A percentile compares a stretch with the other conserved stretches of the same genome.
phyloP scores from a whole-genome alignment of 2,329 filamentous ascomycete genomes.

The Colletotrichum nymphaeae region DNA sequence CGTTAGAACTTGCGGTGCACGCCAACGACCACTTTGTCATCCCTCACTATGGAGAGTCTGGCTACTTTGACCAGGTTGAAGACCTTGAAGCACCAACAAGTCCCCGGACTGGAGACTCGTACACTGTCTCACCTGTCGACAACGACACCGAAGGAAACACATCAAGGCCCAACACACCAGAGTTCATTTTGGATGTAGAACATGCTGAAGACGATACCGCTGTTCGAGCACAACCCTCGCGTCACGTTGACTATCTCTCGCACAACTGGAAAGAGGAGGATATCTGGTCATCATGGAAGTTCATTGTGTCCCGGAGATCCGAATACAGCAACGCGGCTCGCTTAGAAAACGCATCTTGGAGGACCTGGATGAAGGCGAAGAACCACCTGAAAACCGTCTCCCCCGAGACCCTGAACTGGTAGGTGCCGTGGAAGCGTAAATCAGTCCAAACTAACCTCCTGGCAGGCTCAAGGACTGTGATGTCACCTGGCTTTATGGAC shows the following conservation, averaged over 20 bases:
- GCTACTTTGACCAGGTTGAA: conserved; percentile 59
- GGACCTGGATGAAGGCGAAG: conserved; percentile 95
- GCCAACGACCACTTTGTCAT: conserved; percentile 61
- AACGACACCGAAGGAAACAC: conserved; percentile 62
- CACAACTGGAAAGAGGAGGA: conserved; percentile 96
- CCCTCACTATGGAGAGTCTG: conserved; percentile 58
- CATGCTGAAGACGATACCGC: conserved; percentile 84
- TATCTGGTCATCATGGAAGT: conserved; percentile 97
- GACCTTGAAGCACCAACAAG: conserved; percentile 63
- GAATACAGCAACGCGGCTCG: conserved; percentile 85
- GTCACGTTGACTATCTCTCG: conserved; percentile 95
- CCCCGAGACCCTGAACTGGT: conserved; percentile 95
- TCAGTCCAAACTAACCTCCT: conserved; percentile 26
- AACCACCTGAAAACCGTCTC: conserved; percentile 88
- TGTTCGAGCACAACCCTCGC: conserved; percentile 78
- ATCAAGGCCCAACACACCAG: conserved; percentile 69
- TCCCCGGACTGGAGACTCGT: conserved; percentile 61
- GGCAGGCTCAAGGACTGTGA: conserved; percentile 94
- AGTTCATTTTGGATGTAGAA: conserved; percentile 54
- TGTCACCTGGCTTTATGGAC: conserved; percentile 97
- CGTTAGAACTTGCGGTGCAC: conserved; percentile 54
- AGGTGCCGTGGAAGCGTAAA: conserved; percentile 46
- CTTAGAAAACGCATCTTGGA: conserved; percentile 96
- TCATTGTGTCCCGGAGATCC: conserved; percentile 83
- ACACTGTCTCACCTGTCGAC: conserved; percentile 64